These are phyloP conservation scores for Russula earlei DNA, from an alignment of 768 basidiomycete genomes.

Conservation along the genomic window DNA sequence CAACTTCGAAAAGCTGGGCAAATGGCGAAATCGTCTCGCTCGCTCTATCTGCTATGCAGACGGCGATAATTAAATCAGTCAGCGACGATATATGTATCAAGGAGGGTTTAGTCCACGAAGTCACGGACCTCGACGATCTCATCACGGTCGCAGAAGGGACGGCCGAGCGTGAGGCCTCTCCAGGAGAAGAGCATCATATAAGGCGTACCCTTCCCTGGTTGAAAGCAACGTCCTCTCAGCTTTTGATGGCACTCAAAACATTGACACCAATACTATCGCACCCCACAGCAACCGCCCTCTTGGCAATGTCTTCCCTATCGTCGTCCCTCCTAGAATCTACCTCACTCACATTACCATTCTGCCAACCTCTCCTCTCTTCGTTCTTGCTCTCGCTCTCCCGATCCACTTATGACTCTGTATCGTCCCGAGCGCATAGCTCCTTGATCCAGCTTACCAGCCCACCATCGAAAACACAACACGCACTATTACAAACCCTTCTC, in stretches of 20 bases:
- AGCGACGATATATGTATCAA: slow-evolving; percentile 58
- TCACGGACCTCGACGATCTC: slow-evolving; percentile 59
- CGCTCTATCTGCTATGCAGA: slow-evolving; percentile 49
- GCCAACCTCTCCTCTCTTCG: slow-evolving; percentile 57
- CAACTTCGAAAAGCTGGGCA: slow-evolving; percentile 54
- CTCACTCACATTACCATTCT: slow-evolving; percentile 53
- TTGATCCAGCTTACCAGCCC: slow-evolving; percentile 38
- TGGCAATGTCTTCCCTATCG: slow-evolving; percentile 49
- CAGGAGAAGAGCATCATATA: neutral
- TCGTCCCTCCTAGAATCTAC: slow-evolving; percentile 44
- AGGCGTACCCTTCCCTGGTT: slow-evolving; percentile 58
- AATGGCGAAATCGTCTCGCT: slow-evolving; percentile 57
- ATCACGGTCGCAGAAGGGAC: slow-evolving; percentile 25
- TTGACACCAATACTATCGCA: slow-evolving; percentile 65
- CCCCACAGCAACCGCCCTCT: slow-evolving; percentile 55
- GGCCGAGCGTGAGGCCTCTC: neutral
- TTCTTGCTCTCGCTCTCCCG: slow-evolving; percentile 66
- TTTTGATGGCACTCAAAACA: slow-evolving; percentile 74
- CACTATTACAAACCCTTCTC: slow-evolving; percentile 47
- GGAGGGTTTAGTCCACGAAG: slow-evolving; percentile 46
- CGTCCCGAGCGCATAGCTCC: slow-evolving; percentile 36
- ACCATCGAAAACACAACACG: slow-evolving; percentile 34
- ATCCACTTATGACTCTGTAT: slow-evolving; percentile 46
- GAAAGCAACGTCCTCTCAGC: slow-evolving; percentile 67
- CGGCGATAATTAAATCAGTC: slow-evolving; percentile 45